These are phyloP conservation scores for Boechera divaricarpa DNA, from an alignment of 345 rosid genomes.

Conservation along the genomic window DNA sequence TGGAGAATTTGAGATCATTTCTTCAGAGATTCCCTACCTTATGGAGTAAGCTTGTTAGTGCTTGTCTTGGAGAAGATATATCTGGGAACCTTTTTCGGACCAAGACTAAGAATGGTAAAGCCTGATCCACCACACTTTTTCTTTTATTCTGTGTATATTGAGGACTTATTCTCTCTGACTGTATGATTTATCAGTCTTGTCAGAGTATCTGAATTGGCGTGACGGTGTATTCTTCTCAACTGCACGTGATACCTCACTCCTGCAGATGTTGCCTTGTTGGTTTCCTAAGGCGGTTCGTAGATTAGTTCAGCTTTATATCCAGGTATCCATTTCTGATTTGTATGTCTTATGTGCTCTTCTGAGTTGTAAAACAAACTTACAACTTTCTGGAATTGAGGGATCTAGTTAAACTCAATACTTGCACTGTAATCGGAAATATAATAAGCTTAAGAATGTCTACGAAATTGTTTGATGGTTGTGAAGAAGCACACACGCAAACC, in stretches of 20 bases:
- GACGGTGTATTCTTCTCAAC: constrained; percentile 88
- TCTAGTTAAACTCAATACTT: constrained; percentile 37
- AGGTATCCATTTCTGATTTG: constrained; percentile 56
- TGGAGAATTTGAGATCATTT: constrained; percentile 83
- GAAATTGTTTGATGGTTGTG: constrained; percentile 28
- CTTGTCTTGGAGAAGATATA: constrained; percentile 73
- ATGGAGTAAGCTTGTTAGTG: constrained; percentile 81
- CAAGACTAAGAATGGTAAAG: constrained; percentile 69
- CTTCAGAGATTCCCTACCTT: constrained; percentile 86
- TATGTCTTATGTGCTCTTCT: constrained; percentile 12
- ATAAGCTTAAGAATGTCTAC: constrained; percentile 19
- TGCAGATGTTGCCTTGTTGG: constrained; percentile 97
- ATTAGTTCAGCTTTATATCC: constrained; percentile 87
- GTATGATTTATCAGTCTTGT: constrained; percentile 57
- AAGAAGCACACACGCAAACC: constrained; percentile 21
- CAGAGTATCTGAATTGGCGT: constrained; percentile 89
- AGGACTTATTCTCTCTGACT: constrained; percentile 36
- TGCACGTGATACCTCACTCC: constrained; percentile 86
- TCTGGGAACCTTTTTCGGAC: constrained; percentile 56
- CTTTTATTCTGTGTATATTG: constrained; percentile 34
- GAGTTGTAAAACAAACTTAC: constrained; percentile 29
- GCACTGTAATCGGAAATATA: constrained; percentile 20
- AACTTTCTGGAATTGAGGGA: constrained; percentile 30
- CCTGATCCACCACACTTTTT: constrained; percentile 30
- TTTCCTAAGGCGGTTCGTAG: constrained; percentile 91